A percentile compares a stretch with the other conserved stretches of the same genome.
Evolutionary conservation across 2,329 filamentous ascomycete species (phyloP).

Genomic region (Akanthomyces muscarius): DNA sequence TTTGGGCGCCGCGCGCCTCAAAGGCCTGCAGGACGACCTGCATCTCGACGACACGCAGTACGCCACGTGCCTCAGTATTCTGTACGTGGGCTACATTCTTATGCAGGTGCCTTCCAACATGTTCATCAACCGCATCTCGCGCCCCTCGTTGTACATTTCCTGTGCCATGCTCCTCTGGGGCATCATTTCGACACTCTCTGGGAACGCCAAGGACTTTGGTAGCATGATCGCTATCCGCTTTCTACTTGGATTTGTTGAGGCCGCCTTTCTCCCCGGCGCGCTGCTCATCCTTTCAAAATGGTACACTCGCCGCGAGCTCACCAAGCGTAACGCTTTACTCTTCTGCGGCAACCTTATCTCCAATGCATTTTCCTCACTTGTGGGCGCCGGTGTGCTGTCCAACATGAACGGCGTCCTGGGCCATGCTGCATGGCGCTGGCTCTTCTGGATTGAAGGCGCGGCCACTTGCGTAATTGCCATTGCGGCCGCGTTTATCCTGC

Average conservation of each 20-base stretch:
- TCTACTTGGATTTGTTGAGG: slow-evolving; percentile 59
- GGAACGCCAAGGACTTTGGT: slow-evolving; percentile 47
- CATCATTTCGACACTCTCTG: slow-evolving; percentile 54
- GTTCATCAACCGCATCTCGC: slow-evolving; percentile 50
- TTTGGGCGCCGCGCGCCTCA: slow-evolving; percentile 62
- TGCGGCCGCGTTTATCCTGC: slow-evolving; percentile 44
- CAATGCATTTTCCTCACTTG: slow-evolving; percentile 56
- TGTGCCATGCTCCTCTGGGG: slow-evolving; percentile 57
- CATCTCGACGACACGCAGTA: slow-evolving; percentile 55
- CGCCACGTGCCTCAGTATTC: slow-evolving; percentile 58
- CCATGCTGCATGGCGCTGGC: slow-evolving; percentile 57
- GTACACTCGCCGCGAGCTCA: slow-evolving; percentile 59
- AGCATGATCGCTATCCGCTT: slow-evolving; percentile 55
- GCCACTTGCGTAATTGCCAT: slow-evolving; percentile 48
- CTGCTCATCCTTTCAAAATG: slow-evolving; percentile 62
- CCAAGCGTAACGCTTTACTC: slow-evolving; percentile 51
- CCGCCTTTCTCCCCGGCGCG: slow-evolving; percentile 61
- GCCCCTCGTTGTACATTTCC: slow-evolving; percentile 49
- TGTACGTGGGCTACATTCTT: slow-evolving; percentile 63
- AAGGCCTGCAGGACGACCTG: slow-evolving; percentile 60
- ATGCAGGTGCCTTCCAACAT: slow-evolving; percentile 61
- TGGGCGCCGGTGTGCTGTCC: slow-evolving; percentile 55
- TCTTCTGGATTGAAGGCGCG: slow-evolving; percentile 57
- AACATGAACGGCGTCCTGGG: slow-evolving; percentile 54
- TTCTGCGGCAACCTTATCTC: slow-evolving; percentile 59